phyloP scores from a whole-genome alignment of 345 rosid genomes.

The Citrus sinensis region DVS_A1.0 CM039166.1:18785501-18786000 shows the following conservation, averaged over 20 bases:
- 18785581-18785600: background rate
- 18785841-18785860: slow-evolving; percentile 18
- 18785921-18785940: background rate
- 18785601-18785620: background rate
- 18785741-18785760: slow-evolving; percentile 41
- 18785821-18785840: slow-evolving; percentile 37
- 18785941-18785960: slow-evolving; percentile 43
- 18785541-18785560: background rate
- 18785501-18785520: no score
- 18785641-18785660: background rate
- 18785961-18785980: slow-evolving; percentile 37
- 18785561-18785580: no score
- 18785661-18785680: slow-evolving; percentile 11
- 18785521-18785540: background rate
- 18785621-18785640: background rate
- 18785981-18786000: slow-evolving; percentile 53
- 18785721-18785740: slow-evolving; percentile 47
- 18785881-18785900: background rate
- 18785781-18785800: slow-evolving; percentile 42
- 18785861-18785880: background rate
- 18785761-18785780: slow-evolving; percentile 35
- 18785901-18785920: background rate
- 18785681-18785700: slow-evolving; percentile 42
- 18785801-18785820: slow-evolving; percentile 35
- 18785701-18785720: slow-evolving; percentile 49